phyloP scores from a whole-genome alignment of 164 flowering plant species.

The Vitis labrusca region DNA sequence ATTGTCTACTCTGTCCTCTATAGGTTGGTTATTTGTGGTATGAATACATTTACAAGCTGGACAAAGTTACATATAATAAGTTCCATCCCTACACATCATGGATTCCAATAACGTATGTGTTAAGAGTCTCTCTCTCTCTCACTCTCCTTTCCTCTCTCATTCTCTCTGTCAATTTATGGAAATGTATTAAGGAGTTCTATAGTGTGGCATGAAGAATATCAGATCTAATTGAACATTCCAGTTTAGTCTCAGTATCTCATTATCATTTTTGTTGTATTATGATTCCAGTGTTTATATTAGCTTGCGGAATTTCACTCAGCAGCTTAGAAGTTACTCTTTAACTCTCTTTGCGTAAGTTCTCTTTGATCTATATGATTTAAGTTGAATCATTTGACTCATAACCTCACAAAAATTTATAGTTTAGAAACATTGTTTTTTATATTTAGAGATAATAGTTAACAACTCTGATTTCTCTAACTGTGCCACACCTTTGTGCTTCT shows the following conservation, averaged over 20 bases:
- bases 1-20: constrained; percentile 2
- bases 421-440: neutral
- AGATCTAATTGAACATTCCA: neutral
- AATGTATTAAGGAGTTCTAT: neutral
- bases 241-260: constrained; percentile 10
- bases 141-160: neutral
- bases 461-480: neutral
- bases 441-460: neutral
- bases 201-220: neutral
- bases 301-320: constrained; percentile 88
- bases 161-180: no score
- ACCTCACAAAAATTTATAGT: no score
- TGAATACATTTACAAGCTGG: constrained; percentile 91
- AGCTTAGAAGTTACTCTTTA: constrained; percentile 77
- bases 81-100: constrained; percentile 97
- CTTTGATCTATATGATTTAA: neutral
- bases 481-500: constrained; percentile 13
- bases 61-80: constrained; percentile 86
- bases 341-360: constrained; percentile 92
- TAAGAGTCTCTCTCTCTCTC: neutral
- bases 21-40: constrained; percentile 93
- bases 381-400: no score
- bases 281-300: constrained; percentile 86
- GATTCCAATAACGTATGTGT: constrained; percentile 96
- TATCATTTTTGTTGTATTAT: constrained; percentile 13